phyloP scores from a whole-genome alignment of 805 yeast species.

The Pichia scutulata region DNA sequence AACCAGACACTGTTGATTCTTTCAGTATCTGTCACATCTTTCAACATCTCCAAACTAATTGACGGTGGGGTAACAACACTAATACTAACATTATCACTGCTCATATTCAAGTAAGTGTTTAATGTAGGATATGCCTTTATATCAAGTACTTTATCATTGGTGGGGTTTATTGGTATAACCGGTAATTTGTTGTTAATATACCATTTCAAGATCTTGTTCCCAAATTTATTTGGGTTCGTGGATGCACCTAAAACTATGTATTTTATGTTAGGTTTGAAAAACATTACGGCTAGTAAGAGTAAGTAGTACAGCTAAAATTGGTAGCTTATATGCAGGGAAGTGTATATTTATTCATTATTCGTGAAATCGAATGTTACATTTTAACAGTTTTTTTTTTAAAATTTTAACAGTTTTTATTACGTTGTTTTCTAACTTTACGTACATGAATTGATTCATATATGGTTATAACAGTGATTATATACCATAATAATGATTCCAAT shows the following conservation, averaged over 20 bases:
- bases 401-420: too few species aligned
- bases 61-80: conserved; percentile 74
- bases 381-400: too few species aligned
- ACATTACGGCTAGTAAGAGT: conserved; percentile 15
- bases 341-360: too few species aligned
- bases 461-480: too few species aligned
- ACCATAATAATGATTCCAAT: background rate
- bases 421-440: too few species aligned
- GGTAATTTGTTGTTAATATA: conserved; percentile 48
- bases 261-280: conserved; percentile 6
- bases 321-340: too few species aligned
- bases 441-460: too few species aligned
- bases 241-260: conserved; percentile 63
- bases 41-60: conserved; percentile 41
- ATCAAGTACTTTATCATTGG: conserved; percentile 33
- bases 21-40: conserved; percentile 26
- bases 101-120: conserved; percentile 7
- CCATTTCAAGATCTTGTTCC: conserved; percentile 64
- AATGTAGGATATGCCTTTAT: conserved; percentile 13
- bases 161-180: conserved; percentile 62
- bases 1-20: conserved; percentile 62
- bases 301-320: too few species aligned
- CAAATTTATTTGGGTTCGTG: conserved; percentile 54
- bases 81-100: conserved; percentile 18
- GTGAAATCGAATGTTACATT: too few species aligned